A percentile compares a stretch with the other conserved stretches of the same genome.
phyloP scores from a whole-genome alignment of 2,329 filamentous ascomycete genomes.

The Tolypocladium sp. region DNA sequence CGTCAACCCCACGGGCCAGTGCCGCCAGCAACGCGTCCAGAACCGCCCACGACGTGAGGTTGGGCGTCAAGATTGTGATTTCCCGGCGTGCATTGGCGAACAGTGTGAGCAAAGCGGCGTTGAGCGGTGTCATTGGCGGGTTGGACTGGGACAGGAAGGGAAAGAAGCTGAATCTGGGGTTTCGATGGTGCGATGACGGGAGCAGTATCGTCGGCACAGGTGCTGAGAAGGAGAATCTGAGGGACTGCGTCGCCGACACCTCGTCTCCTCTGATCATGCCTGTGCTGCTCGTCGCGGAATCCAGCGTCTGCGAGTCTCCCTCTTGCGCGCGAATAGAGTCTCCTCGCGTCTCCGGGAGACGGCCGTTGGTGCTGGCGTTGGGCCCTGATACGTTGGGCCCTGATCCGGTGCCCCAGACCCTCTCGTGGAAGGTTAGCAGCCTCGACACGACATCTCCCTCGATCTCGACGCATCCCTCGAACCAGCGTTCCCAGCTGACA shows the following conservation, averaged over 20 bases:
- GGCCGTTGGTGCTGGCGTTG: neutral
- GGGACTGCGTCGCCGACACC: slow-evolving; percentile 18
- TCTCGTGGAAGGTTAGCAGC: slow-evolving; percentile 57
- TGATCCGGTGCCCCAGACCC: slow-evolving; percentile 50
- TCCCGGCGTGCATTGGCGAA: slow-evolving; percentile 45
- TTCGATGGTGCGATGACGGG: slow-evolving; percentile 64
- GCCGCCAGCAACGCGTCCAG: slow-evolving; percentile 52
- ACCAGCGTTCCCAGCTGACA: slow-evolving; percentile 81
- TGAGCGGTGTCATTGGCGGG: slow-evolving; percentile 58
- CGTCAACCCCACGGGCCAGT: slow-evolving; percentile 55
- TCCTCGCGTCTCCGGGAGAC: neutral
- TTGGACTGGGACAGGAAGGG: slow-evolving; percentile 40
- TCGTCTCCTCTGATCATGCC: slow-evolving; percentile 5
- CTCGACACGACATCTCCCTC: slow-evolving; percentile 50
- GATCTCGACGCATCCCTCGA: slow-evolving; percentile 66
- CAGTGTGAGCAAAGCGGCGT: slow-evolving; percentile 52
- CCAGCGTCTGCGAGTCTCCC: neutral
- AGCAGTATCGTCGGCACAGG: slow-evolving; percentile 52
- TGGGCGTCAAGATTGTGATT: slow-evolving; percentile 69
- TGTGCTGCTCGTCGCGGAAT: slow-evolving; percentile 5
- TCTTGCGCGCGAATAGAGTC: neutral
- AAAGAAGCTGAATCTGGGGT: slow-evolving; percentile 53
- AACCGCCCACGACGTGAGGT: slow-evolving; percentile 60
- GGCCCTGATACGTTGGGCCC: too few relatives aligned
- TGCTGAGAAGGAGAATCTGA: slow-evolving; percentile 11